A percentile compares a stretch with the other conserved stretches of the same genome.
These are phyloP conservation scores for Rhizopus arrhizus DNA, from an alignment of 371 early-diverging fungal species.

Conservation along the genomic window DNA sequence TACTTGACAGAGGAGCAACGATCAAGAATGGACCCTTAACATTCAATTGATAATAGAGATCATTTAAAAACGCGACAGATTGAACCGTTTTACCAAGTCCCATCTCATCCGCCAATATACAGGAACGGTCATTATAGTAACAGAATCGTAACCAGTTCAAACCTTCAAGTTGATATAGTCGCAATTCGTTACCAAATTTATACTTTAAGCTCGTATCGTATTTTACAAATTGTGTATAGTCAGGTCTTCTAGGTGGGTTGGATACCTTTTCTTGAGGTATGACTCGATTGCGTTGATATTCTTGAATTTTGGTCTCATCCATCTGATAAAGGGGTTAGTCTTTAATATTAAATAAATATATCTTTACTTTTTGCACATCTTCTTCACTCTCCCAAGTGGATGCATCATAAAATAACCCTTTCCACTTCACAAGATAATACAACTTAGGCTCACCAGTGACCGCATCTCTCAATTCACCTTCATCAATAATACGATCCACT, in stretches of 20 bases:
- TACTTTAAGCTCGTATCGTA: conserved; percentile 70
- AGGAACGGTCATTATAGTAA: conserved; percentile 64
- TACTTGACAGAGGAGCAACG: conserved; percentile 75
- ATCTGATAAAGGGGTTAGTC: conserved; percentile 44
- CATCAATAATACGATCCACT: conserved; percentile 84
- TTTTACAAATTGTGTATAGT: conserved; percentile 58
- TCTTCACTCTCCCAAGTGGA: conserved; percentile 88
- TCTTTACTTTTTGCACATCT: conserved; percentile 64
- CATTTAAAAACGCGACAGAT: conserved; percentile 72
- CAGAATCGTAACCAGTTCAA: conserved; percentile 77
- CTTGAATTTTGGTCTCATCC: conserved; percentile 57
- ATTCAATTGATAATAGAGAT: conserved; percentile 62
- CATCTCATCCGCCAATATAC: conserved; percentile 90
- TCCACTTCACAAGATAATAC: conserved; percentile 92
- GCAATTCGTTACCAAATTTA: conserved; percentile 61
- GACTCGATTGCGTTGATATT: conserved; percentile 45
- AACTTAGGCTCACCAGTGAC: conserved; percentile 58
- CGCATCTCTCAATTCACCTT: conserved; percentile 71
- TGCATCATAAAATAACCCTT: conserved; percentile 82
- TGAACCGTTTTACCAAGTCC: conserved; percentile 86
- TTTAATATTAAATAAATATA: neutral
- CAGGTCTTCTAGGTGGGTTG: conserved; percentile 56
- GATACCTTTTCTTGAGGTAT: conserved; percentile 49
- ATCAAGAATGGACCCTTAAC: conserved; percentile 75
- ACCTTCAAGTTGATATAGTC: conserved; percentile 76